Base-by-base conservation (phyloP, 306 rosid species). In the Dryas drummondii region DNA sequence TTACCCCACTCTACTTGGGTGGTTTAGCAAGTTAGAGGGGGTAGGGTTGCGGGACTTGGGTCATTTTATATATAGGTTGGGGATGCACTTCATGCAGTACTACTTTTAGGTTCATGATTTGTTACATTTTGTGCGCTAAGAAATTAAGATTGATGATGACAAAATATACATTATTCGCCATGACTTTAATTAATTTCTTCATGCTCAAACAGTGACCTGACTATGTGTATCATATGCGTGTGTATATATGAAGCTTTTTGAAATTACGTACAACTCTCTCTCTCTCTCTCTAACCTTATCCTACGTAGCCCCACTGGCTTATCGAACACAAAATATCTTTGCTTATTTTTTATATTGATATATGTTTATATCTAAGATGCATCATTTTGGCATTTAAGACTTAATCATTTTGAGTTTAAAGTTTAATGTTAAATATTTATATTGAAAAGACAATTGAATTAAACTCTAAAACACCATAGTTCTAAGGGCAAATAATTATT, bases 1-100 rank as follows among this genome's bases (percentile, higher is more conserved):
- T 51, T 55, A 15, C 49, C 56, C 68, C 74, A 42, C 71, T 42
- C 78, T 75, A 63, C n/a, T 7, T 45, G 71, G 64, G 72, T 14
- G 64, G 72, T 14, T 50, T 50, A 40, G 37, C 37, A 1, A 32
- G 37, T 32, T 32, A 32, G 37, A 32, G 37, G 68, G 68, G 68
- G 12, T 72, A 59, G 76, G 68, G 76, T 72, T 59, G 76, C 32
- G 67, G 67, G 67, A 15, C 76, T 58, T 46, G 19, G 65, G 41
- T 55, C 66, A 12, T 13, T 42, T 71, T 7, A 32, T 1, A 32
- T 32, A 32, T 63, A 56, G 66, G 75, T 6, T 56, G 75, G 66
- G 76, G 49, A 41, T 40, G 40, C 9, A n/a, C 50, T 14, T 4
- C 15, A 12, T 9, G 32, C 46, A 61, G 9, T 32, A 52, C 53